Evolutionary conservation across 2,329 filamentous ascomycete genomes (phyloP), one percentile per base, ranked within the genome.

Genomic region (Nigrospora osmanthi): DNA sequence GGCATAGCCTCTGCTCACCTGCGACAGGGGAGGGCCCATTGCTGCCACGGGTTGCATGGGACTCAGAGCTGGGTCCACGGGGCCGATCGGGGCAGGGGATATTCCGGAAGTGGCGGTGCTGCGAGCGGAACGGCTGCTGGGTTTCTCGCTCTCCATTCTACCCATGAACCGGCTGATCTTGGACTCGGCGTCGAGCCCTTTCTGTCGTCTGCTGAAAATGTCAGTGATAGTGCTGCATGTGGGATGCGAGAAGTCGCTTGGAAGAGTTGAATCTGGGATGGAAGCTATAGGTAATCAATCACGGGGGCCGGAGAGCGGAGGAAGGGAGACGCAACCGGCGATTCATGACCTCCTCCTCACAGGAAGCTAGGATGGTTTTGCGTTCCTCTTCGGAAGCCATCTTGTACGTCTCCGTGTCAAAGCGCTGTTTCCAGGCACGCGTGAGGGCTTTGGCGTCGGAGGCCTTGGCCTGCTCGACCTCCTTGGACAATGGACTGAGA

Each of bases 391-490:
- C 11, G 19, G 31, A 32, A 3, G 51, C 46, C 17, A 42, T 42
- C 42, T 49, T 43, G 43, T 39, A 58, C 1, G 34, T 30, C n/a
- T 53, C 39, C 1, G 41, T 49, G 1, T 47, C 14, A 14, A 30
- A 7, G 30, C 37, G 37, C 0, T 46, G 30, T 14, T 54, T 53
- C 54, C 49, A 54, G 1, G 47, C 53, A 6, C 47, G 34, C 1
- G 40, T 41, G 15, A 59, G 44, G 2, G 56, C 54, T 35, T 58
- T 59, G 12, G 19, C 13, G 36, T 59, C 57, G 6, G 49, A 47
- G 0, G 50, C 40, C 13, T 43, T 51, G 12, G 54, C 55, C 13
- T 48, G 44, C 38, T 59, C 58, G 3, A 49, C 19, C 36, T 44
- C 43, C 1, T 41, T 47, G 12, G 40, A 45, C 11, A 47, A 51